Base-by-base conservation (phyloP, 2,329 filamentous ascomycete species). In the Sporothrix variecibatus region DNA sequence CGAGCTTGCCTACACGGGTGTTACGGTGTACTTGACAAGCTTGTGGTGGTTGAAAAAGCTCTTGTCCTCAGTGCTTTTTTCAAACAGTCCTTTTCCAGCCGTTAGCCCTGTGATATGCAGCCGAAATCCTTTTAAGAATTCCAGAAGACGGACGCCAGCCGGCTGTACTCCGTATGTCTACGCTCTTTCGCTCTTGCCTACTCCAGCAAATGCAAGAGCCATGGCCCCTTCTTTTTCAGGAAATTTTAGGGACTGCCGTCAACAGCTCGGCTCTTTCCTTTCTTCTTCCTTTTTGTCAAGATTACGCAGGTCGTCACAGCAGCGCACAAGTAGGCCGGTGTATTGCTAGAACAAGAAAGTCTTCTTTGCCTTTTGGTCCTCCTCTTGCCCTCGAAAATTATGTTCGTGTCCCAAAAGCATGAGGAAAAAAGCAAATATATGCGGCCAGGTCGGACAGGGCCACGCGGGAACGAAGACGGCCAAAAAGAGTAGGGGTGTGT, bases 381-480 rank as follows among this genome's bases (percentile, higher is more conserved):
- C 2, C 23, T 23, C 58, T 40, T 34, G 34, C 34, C 34, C 34
- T 5, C 5, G 4, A 34, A 8, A 34, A 34, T 64, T 20, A 15
- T 65, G 60, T 65, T 40, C 20, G 31, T 38, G 9, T 11, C 60
- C 34, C 60, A 43, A 40, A 65, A 40, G 11, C 60, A 40, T 65
- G 60, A 64, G 38, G 40, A 31, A 67, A 67, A 46, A 46, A 67
- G 62, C 38, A 67, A 67, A 28, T 46, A 67, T 40, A 38, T 64
- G 58, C 38, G 15, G 62, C 62, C 62, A 46, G 38, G 62, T 20
- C 38, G 23, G 62, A 38, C 62, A 67, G 62, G 23, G 23, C 65
- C 43, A 49, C 15, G 43, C 26, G 65, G 26, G 43, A 68, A 43
- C 31, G 38, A 40, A 64, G 60, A 7, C 20, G n/a, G 17, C 34